A percentile compares a stretch with the other conserved stretches of the same genome.
Evolutionary conservation across 176 grass and related monocot genomes (phyloP).

Genomic region (Ensete ventricosum): DNA sequence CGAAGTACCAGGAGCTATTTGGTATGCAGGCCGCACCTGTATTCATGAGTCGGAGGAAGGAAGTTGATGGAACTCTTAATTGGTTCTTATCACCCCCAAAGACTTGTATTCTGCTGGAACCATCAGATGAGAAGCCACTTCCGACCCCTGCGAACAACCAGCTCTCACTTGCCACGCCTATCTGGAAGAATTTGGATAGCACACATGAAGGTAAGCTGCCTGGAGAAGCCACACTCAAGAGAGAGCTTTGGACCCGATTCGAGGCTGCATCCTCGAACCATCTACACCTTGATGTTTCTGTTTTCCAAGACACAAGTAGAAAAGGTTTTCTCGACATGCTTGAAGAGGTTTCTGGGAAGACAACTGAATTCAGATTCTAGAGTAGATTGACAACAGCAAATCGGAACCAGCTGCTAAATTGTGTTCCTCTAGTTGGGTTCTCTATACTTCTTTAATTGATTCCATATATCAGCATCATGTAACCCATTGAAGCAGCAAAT

Average conservation of each 20-base stretch:
- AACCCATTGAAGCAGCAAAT: too few relatives aligned
- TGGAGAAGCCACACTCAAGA: slow-evolving; percentile 79
- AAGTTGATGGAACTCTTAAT: slow-evolving; percentile 47
- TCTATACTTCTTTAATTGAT: too few relatives aligned
- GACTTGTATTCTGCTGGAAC: slow-evolving; percentile 54
- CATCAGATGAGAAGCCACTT: slow-evolving; percentile 32
- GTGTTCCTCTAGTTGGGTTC: background rate
- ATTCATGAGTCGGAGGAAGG: slow-evolving; percentile 25
- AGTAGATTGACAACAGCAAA: background rate
- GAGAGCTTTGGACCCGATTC: slow-evolving; percentile 75
- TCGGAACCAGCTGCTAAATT: background rate
- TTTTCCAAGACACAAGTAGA: slow-evolving; percentile 39
- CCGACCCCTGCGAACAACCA: slow-evolving; percentile 27
- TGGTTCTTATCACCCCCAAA: slow-evolving; percentile 91
- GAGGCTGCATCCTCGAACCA: slow-evolving; percentile 47
- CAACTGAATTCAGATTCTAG: background rate
- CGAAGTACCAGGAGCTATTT: slow-evolving; percentile 42
- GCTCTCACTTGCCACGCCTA: slow-evolving; percentile 30
- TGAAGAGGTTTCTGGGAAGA: slow-evolving; percentile 50
- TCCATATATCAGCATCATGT: too few relatives aligned
- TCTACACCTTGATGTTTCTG: slow-evolving; percentile 39
- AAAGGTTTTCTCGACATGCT: slow-evolving; percentile 83
- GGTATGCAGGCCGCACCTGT: slow-evolving; percentile 24
- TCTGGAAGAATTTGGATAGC: slow-evolving; percentile 55
- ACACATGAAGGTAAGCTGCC: slow-evolving; percentile 42